A percentile compares a stretch with the other conserved stretches of the same genome.
These are phyloP conservation scores for Boletus bicolor DNA, from an alignment of 768 basidiomycete genomes.

Conservation along the genomic window DNA sequence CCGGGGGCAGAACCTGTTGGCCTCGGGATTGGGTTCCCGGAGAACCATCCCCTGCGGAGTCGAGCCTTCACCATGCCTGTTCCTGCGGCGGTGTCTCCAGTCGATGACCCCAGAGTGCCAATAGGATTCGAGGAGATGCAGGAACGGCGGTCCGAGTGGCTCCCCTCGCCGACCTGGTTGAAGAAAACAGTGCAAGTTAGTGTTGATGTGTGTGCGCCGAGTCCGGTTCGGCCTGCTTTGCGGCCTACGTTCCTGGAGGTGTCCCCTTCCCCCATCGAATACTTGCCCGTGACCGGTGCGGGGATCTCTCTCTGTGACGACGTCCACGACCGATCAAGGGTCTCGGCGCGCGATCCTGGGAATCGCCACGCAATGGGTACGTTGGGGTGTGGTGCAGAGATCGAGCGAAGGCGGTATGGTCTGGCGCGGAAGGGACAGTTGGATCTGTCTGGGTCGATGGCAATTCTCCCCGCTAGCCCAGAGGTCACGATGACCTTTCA, in stretches of 20 bases:
- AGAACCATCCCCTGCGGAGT: slow-evolving; percentile 17
- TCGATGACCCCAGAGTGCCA: not conserved
- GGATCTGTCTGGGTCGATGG: not conserved
- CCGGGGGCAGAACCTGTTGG: slow-evolving; percentile 15
- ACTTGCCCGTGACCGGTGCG: not conserved
- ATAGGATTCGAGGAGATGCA: not conserved
- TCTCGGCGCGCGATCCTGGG: not conserved
- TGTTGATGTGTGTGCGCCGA: not conserved
- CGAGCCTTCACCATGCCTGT: slow-evolving; percentile 23
- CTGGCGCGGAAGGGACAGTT: too few relatives aligned
- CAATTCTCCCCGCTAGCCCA: not conserved
- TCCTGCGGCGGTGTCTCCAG: not conserved
- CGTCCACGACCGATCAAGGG: not conserved
- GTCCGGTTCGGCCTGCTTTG: slow-evolving; percentile 3
- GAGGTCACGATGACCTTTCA: not conserved
- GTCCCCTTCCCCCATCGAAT: slow-evolving; percentile 22
- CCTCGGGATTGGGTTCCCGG: slow-evolving; percentile 28
- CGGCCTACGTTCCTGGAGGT: slow-evolving; percentile 15
- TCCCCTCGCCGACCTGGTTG: not conserved
- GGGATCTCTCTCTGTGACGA: not conserved
- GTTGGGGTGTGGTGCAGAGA: not conserved
- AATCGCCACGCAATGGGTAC: not conserved
- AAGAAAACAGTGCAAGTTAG: not conserved
- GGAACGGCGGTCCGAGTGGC: not conserved
- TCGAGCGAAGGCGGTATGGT: not conserved